These are phyloP conservation scores for Dichotomopilus funicola DNA, from an alignment of 2,329 filamentous ascomycete genomes.

Conservation along the genomic window DNA sequence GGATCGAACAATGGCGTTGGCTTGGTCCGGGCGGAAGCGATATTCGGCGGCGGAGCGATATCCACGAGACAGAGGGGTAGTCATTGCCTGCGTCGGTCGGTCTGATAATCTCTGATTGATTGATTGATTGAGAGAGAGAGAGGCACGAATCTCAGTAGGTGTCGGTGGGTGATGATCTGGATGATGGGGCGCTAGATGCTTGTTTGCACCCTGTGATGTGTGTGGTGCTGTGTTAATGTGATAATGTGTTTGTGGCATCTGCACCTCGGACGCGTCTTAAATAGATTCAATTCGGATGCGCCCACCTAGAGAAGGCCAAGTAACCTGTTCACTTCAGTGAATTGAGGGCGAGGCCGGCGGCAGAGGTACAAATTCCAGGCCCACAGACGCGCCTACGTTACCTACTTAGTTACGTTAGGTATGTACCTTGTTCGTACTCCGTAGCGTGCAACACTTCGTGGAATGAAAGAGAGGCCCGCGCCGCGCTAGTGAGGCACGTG, in stretches of 20 bases:
- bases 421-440: too few relatives aligned
- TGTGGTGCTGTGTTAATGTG: neutral
- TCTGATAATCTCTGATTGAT: neutral
- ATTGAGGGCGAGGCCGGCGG: neutral
- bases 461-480: neutral
- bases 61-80: neutral
- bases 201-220: neutral
- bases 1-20: constrained; percentile 27
- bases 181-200: neutral
- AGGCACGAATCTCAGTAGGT: neutral
- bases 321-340: neutral
- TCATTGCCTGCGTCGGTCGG: neutral
- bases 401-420: too few relatives aligned
- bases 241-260: neutral
- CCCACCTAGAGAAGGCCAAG: neutral
- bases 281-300: neutral
- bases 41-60: constrained; percentile 22
- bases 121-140: neutral
- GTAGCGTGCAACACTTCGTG: neutral
- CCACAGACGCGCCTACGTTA: neutral
- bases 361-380: neutral
- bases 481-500: neutral
- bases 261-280: neutral
- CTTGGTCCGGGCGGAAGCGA: constrained; percentile 21
- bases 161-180: neutral